These are phyloP conservation scores for Coelastrella sp. DNA, from an alignment of 139 green algal genomes.

Conservation along the genomic window DNA sequence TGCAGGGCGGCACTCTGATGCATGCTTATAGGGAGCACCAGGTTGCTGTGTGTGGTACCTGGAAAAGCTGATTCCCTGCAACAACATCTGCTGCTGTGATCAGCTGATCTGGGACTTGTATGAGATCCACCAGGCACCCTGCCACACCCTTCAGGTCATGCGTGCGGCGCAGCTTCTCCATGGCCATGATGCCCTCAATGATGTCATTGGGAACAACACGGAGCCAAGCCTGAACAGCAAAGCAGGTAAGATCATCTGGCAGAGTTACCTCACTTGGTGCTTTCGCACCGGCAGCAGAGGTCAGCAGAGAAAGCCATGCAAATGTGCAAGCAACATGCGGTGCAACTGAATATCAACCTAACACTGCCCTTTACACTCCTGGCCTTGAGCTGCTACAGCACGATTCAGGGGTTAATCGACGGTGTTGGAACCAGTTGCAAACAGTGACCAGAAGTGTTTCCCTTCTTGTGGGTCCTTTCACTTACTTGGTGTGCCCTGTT, in stretches of 20 bases:
- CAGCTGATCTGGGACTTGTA: conserved; percentile 77
- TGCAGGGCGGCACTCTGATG: too few relatives aligned
- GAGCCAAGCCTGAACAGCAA: conserved; percentile 43
- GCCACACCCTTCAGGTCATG: conserved; percentile 75
- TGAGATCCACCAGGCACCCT: conserved; percentile 93
- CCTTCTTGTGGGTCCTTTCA: background rate
- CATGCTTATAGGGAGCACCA: too few relatives aligned
- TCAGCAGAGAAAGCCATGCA: background rate
- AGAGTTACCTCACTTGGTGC: background rate
- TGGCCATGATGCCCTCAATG: conserved; percentile 63
- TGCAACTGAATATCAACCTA: too few relatives aligned
- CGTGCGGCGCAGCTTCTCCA: conserved; percentile 38
- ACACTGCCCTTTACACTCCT: too few relatives aligned
- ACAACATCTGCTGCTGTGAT: conserved; percentile 88
- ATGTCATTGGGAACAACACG: conserved; percentile 76
- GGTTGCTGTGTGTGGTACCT: conserved; percentile 29
- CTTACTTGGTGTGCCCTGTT: conserved; percentile 32
- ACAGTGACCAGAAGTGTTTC: background rate
- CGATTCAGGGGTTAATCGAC: too few relatives aligned
- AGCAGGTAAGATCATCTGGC: too few relatives aligned
- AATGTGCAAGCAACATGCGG: background rate
- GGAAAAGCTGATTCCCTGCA: conserved; percentile 71
- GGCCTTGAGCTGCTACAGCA: too few relatives aligned
- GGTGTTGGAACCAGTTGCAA: too few relatives aligned
- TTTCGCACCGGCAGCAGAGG: background rate